These are phyloP conservation scores for Starmerella cellae DNA, from an alignment of 805 yeast species.

Conservation along the genomic window DNA sequence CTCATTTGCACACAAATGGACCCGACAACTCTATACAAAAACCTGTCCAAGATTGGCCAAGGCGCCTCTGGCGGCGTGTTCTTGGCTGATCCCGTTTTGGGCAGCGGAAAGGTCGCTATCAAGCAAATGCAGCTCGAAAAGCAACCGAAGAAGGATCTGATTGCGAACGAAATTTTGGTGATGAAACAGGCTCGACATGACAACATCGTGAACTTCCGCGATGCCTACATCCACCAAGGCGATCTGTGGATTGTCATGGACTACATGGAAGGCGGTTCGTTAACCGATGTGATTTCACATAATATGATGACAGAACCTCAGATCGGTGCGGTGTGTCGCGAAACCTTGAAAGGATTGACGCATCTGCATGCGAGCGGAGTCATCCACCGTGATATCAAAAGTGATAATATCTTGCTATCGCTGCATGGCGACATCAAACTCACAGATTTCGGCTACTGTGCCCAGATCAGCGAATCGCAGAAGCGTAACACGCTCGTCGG, in stretches of 20 bases:
- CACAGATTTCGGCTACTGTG: conserved; percentile 95
- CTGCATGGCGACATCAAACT: conserved; percentile 79
- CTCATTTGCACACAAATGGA: conserved; percentile 76
- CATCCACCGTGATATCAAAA: conserved; percentile 90
- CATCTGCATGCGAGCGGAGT: conserved; percentile 86
- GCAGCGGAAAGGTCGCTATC: conserved; percentile 53
- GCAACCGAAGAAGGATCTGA: conserved; percentile 91
- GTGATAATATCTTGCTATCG: conserved; percentile 79
- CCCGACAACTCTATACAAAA: conserved; percentile 57
- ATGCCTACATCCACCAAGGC: conserved; percentile 53
- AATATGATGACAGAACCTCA: conserved; percentile 78
- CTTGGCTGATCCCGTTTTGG: conserved; percentile 51
- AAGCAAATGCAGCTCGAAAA: conserved; percentile 91
- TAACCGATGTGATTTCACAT: conserved; percentile 90
- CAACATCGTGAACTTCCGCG: conserved; percentile 88
- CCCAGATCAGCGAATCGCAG: conserved; percentile 70
- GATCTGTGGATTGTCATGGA: conserved; percentile 95
- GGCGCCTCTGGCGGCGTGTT: conserved; percentile 96
- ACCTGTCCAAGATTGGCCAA: conserved; percentile 54
- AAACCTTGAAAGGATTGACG: conserved; percentile 71
- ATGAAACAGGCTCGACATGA: conserved; percentile 86
- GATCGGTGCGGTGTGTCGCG: conserved; percentile 88
- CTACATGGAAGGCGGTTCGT: conserved; percentile 96
- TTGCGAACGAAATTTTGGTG: conserved; percentile 87
- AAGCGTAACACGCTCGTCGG: conserved; percentile 97